phyloP scores from a whole-genome alignment of 495 filamentous ascomycete species.

The Penicillium desertorum region DNA sequence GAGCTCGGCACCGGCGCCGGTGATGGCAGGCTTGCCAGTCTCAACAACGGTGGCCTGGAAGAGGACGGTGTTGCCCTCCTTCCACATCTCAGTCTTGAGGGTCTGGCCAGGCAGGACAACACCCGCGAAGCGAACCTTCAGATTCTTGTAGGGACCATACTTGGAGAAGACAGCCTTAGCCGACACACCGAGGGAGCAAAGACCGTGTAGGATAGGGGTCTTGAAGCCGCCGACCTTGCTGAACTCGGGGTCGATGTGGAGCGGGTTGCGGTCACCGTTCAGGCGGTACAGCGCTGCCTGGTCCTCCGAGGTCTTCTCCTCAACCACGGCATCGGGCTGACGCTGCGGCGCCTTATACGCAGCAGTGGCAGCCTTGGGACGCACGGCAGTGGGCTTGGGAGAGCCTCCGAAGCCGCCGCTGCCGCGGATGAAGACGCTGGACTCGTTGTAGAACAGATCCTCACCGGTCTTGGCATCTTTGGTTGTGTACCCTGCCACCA shows the following conservation, averaged over 20 bases:
- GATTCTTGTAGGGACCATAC: constrained; percentile 83
- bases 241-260: constrained; percentile 94
- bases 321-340: constrained; percentile 74
- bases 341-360: constrained; percentile 77
- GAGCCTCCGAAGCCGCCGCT: constrained; percentile 89
- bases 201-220: constrained; percentile 88
- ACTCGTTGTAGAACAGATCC: constrained; percentile 96
- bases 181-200: constrained; percentile 92
- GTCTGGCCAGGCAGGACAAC: constrained; percentile 93
- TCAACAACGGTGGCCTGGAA: constrained; percentile 96
- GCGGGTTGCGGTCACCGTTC: constrained; percentile 88
- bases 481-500: constrained; percentile 76
- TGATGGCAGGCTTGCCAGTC: constrained; percentile 92
- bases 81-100: constrained; percentile 97
- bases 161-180: constrained; percentile 85
- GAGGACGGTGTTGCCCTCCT: constrained; percentile 80
- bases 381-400: constrained; percentile 65
- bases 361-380: constrained; percentile 73
- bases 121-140: constrained; percentile 96
- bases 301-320: constrained; percentile 88
- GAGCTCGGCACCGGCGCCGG: constrained; percentile 84
- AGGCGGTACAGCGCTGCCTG: constrained; percentile 95
- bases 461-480: constrained; percentile 77
- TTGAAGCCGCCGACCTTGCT: constrained; percentile 96
- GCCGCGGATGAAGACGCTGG: constrained; percentile 85